A percentile compares a stretch with the other conserved stretches of the same genome.
Evolutionary conservation across 257 asterid genomes (phyloP).

Genomic region (Nicotiana otophora): DNA sequence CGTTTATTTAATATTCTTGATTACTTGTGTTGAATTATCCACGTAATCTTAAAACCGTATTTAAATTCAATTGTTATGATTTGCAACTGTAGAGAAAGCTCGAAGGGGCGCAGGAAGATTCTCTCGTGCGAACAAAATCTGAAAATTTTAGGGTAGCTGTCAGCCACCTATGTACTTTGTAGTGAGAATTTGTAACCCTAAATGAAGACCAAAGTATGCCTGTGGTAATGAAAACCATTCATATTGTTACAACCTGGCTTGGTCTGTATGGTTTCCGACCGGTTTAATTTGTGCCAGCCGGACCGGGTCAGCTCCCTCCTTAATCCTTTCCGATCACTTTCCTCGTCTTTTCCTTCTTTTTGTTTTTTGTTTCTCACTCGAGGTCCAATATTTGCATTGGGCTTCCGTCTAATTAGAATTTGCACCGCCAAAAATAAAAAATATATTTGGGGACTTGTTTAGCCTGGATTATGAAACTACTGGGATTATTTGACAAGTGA

Average conservation of each 20-base stretch:
- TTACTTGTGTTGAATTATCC: too few species aligned
- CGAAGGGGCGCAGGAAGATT: conserved; percentile 19
- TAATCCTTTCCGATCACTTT: neutral
- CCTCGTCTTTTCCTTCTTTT: neutral
- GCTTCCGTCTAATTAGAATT: too few species aligned
- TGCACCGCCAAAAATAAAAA: too few species aligned
- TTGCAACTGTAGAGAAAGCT: neutral
- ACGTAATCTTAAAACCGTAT: too few species aligned
- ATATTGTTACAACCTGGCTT: conserved; percentile 37
- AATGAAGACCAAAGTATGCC: conserved; percentile 29
- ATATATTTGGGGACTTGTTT: neutral
- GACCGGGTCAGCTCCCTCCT: conserved; percentile 20
- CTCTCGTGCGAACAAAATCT: conserved; percentile 41
- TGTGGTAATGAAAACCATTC: conserved; percentile 23
- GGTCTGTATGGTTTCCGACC: conserved; percentile 57
- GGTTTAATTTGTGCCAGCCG: conserved; percentile 25
- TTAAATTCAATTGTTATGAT: too few species aligned
- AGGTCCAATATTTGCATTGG: too few species aligned
- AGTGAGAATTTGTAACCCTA: conserved; percentile 22
- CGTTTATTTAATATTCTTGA: too few species aligned
- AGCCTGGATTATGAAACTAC: neutral
- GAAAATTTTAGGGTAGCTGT: conserved; percentile 29
- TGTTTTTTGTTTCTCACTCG: too few species aligned
- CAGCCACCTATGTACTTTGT: conserved; percentile 10
- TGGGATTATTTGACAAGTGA: neutral